Conservation (phyloP, 2,329 filamentous ascomycete species). For the Tolypocladium amazonense region DNA sequence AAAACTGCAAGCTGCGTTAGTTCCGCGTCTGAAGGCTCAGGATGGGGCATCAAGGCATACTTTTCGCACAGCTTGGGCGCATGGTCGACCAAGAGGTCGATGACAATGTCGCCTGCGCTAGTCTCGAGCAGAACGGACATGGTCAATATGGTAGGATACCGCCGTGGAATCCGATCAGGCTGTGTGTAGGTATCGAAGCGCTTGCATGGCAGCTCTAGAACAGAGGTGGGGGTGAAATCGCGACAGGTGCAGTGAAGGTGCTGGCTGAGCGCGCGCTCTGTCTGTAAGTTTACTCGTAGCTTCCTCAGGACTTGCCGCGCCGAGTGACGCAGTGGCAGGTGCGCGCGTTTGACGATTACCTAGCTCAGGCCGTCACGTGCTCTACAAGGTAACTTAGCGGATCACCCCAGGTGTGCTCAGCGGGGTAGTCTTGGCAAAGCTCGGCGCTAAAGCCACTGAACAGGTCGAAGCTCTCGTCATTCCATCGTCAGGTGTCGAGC, state of each 20-base stretch:
- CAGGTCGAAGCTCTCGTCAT: too few species aligned
- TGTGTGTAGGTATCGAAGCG: not conserved
- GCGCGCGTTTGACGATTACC: not conserved
- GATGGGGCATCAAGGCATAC: constrained; percentile 43
- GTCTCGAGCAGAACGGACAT: constrained; percentile 97
- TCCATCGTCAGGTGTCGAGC: too few species aligned
- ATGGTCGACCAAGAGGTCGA: constrained; percentile 82
- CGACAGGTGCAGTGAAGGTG: not conserved
- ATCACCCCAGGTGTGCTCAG: not conserved
- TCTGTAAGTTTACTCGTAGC: not conserved
- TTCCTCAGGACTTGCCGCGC: not conserved
- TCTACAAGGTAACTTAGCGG: not conserved
- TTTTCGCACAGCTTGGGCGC: constrained; percentile 92
- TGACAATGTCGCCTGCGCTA: constrained; percentile 84
- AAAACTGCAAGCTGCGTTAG: constrained; percentile 53
- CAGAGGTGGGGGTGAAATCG: not conserved
- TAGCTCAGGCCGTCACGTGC: not conserved
- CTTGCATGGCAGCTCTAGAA: not conserved
- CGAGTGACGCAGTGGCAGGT: not conserved
- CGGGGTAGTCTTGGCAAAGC: not conserved
- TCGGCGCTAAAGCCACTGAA: not conserved
- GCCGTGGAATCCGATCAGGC: not conserved
- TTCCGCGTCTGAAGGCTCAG: constrained; percentile 35
- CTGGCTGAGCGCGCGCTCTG: not conserved
- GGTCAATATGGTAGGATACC: not conserved